A percentile compares a stretch with the other conserved stretches of the same genome.
Conservation (phyloP, 495 filamentous ascomycete species). For the Talaromyces adpressus region DNA sequence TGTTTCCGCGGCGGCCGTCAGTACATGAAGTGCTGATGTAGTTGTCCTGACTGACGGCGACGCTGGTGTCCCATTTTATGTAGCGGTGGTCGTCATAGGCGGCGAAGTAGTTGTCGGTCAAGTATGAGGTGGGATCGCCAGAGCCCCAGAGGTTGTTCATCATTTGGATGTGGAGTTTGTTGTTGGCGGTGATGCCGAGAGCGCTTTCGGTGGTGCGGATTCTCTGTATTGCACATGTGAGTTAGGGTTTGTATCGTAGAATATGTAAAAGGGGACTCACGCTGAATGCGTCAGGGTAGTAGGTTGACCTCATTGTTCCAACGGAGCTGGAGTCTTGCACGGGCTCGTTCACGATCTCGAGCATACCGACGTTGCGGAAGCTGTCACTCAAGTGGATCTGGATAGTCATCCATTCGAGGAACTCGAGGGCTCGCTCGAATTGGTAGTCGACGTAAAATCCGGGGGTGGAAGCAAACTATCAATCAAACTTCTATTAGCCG, state of each 20-base stretch:
- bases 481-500: neutral
- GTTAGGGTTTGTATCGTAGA: neutral
- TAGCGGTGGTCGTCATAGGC: constrained; percentile 51
- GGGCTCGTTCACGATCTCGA: constrained; percentile 58
- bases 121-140: constrained; percentile 37
- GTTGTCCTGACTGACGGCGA: constrained; percentile 30
- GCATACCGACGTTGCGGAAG: constrained; percentile 50
- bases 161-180: constrained; percentile 47
- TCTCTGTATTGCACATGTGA: constrained; percentile 18
- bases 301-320: constrained; percentile 27
- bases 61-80: constrained; percentile 42
- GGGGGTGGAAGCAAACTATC: constrained; percentile 25
- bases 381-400: constrained; percentile 45
- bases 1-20: constrained; percentile 38
- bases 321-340: constrained; percentile 24
- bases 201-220: constrained; percentile 40
- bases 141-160: constrained; percentile 49
- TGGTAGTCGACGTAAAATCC: constrained; percentile 51
- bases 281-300: constrained; percentile 41
- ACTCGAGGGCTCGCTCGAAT: constrained; percentile 50
- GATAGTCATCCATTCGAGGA: constrained; percentile 52
- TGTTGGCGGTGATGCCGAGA: constrained; percentile 24
- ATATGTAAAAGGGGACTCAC: constrained; percentile 10
- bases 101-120: constrained; percentile 31
- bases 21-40: constrained; percentile 46